Percentiles rank a stretch among this genome's conserved stretches.
Evolutionary conservation across 805 yeast species (phyloP).

Genomic region (Ogataea pilisensis): DNA sequence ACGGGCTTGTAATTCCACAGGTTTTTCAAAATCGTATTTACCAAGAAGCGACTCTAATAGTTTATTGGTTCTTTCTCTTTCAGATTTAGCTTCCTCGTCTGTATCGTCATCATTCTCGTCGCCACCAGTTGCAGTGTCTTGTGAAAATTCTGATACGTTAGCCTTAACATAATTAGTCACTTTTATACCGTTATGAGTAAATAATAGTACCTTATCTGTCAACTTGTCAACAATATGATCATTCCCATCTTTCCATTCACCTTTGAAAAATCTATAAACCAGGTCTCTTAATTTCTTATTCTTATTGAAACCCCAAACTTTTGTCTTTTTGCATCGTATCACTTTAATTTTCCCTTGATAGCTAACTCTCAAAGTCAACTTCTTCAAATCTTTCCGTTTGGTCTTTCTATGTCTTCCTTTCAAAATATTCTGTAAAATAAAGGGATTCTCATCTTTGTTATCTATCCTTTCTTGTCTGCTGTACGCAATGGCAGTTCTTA

Average conservation of each 20-base stretch:
- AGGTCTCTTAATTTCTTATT: constrained; percentile 57
- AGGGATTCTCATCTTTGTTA: constrained; percentile 41
- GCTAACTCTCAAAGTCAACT: constrained; percentile 61
- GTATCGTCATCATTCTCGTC: constrained; percentile 19
- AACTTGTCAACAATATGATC: constrained; percentile 71
- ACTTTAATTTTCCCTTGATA: constrained; percentile 54
- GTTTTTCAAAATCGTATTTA: constrained; percentile 50
- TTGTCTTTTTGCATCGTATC: constrained; percentile 62
- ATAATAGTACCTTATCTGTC: constrained; percentile 25
- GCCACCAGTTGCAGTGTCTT: neutral
- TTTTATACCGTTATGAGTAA: constrained; percentile 19
- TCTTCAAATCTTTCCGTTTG: constrained; percentile 47
- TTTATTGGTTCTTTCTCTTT: constrained; percentile 38
- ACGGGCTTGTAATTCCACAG: constrained; percentile 34
- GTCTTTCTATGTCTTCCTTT: constrained; percentile 61
- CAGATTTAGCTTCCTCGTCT: constrained; percentile 33
- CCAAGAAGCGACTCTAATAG: constrained; percentile 46
- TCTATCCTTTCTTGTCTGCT: constrained; percentile 38
- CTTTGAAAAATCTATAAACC: constrained; percentile 56
- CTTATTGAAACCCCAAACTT: constrained; percentile 89
- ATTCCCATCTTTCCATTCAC: constrained; percentile 75
- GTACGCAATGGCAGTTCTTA: constrained; percentile 31
- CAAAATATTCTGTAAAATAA: constrained; percentile 14
- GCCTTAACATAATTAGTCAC: constrained; percentile 5
- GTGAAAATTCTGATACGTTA: neutral